Evolutionary conservation across 2,329 filamentous ascomycete species (phyloP).

Genomic region (Phyllosticta paracitricarpa): DNA sequence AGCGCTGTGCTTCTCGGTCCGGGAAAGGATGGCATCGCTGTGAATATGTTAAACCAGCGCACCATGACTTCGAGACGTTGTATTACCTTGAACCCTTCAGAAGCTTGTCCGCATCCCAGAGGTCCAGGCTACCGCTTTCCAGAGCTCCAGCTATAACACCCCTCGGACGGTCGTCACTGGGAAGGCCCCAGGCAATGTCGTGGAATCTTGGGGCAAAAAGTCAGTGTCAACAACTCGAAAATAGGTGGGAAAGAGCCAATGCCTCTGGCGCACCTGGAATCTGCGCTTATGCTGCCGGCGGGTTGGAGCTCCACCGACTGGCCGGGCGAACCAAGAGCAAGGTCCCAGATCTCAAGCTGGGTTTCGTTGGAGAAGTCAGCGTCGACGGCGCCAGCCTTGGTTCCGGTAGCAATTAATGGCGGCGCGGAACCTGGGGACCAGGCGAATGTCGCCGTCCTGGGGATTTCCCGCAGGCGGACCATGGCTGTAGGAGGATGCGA

Average conservation of each 20-base stretch:
- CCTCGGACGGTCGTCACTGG: constrained; percentile 64
- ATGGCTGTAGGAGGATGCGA: constrained; percentile 44
- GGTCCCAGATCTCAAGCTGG: constrained; percentile 91
- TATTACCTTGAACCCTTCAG: constrained; percentile 40
- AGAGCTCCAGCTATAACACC: constrained; percentile 92
- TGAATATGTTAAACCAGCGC: constrained; percentile 20
- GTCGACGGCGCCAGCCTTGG: constrained; percentile 87
- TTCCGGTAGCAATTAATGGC: constrained; percentile 85
- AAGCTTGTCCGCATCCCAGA: constrained; percentile 80
- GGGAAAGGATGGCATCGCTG: constrained; percentile 70
- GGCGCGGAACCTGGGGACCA: constrained; percentile 78
- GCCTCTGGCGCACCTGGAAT: constrained; percentile 62
- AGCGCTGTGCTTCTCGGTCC: constrained; percentile 81
- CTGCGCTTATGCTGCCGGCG: constrained; percentile 70
- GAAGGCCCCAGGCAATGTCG: constrained; percentile 87
- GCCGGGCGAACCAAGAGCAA: constrained; percentile 67
- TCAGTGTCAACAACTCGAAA: neutral
- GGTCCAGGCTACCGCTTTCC: constrained; percentile 84
- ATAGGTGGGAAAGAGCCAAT: neutral
- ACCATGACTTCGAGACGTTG: neutral
- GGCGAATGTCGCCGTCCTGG: constrained; percentile 91
- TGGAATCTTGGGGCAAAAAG: constrained; percentile 61
- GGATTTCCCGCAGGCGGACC: constrained; percentile 94
- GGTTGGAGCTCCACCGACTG: constrained; percentile 78
- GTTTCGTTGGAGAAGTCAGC: constrained; percentile 97